phyloP scores from a whole-genome alignment of 1,284 basidiomycete species.

The Mycosarcoma maydis region DNA sequence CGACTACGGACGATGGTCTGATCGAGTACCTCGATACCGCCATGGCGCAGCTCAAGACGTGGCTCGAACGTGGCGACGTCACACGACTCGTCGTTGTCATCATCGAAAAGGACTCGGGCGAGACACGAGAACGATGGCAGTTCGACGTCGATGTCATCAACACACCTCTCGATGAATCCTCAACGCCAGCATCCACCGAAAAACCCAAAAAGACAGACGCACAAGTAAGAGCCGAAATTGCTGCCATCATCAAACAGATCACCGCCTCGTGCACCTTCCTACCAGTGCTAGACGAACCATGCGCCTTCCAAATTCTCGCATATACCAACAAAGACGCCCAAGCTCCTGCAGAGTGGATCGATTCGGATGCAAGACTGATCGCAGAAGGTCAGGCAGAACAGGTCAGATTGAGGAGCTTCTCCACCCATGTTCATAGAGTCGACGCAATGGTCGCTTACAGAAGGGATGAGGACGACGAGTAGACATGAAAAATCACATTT shows the following conservation, averaged over 20 bases:
- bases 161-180: slow-evolving; percentile 4
- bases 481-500: too few species aligned
- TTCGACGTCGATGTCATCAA: slow-evolving; percentile 87
- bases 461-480: slow-evolving; percentile 66
- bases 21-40: slow-evolving; percentile 93
- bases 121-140: slow-evolving; percentile 95
- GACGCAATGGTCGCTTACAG: slow-evolving; percentile 69
- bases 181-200: neutral
- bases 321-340: slow-evolving; percentile 78
- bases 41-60: slow-evolving; percentile 76
- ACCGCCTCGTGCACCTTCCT: slow-evolving; percentile 95
- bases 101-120: slow-evolving; percentile 89
- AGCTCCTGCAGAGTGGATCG: slow-evolving; percentile 89
- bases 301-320: slow-evolving; percentile 89
- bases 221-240: slow-evolving; percentile 96
- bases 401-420: slow-evolving; percentile 73
- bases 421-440: slow-evolving; percentile 68
- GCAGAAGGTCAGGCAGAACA: slow-evolving; percentile 95
- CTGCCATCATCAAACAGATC: slow-evolving; percentile 98
- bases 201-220: slow-evolving; percentile 74
- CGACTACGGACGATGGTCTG: slow-evolving; percentile 89
- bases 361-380: slow-evolving; percentile 93
- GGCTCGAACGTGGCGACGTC: slow-evolving; percentile 89
- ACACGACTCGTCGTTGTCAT: slow-evolving; percentile 94
- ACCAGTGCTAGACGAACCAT: slow-evolving; percentile 92